Percentiles rank a stretch among this genome's conserved stretches.
Evolutionary conservation across 345 rosid species (phyloP).

Genomic region (Arabidopsis suecica): DNA sequence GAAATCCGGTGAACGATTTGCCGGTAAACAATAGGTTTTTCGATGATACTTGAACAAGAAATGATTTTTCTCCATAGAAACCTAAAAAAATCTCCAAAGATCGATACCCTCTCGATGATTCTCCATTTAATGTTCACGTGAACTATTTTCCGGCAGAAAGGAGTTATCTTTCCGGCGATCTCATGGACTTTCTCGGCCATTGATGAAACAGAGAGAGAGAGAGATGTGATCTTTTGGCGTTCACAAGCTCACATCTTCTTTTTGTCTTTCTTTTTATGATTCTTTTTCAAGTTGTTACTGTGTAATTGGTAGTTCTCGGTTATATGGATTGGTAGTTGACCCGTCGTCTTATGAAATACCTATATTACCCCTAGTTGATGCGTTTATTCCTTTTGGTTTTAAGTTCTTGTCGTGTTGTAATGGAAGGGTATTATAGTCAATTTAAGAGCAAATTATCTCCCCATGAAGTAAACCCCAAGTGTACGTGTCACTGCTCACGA

Average conservation of each 20-base stretch:
- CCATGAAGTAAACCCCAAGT: constrained; percentile 39
- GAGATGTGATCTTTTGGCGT: constrained; percentile 16
- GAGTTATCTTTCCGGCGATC: constrained; percentile 59
- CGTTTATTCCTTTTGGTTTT: neutral
- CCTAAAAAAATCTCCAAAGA: constrained; percentile 66
- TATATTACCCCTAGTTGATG: neutral
- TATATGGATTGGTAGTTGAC: constrained; percentile 41
- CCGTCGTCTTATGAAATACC: constrained; percentile 1
- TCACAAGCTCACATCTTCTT: constrained; percentile 26
- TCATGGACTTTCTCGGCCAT: constrained; percentile 53
- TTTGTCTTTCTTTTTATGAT: neutral
- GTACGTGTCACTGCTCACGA: constrained; percentile 29
- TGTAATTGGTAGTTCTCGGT: constrained; percentile 37
- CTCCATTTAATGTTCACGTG: constrained; percentile 66
- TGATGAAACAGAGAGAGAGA: constrained; percentile 29
- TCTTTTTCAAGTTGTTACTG: constrained; percentile 1
- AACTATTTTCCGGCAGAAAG: constrained; percentile 57
- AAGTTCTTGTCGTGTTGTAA: neutral
- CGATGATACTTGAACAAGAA: constrained; percentile 63
- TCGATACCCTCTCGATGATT: constrained; percentile 57
- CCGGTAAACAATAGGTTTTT: constrained; percentile 62
- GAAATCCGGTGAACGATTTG: constrained; percentile 53
- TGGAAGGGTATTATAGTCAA: constrained; percentile 25
- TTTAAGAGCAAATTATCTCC: neutral
- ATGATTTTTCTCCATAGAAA: constrained; percentile 79